A percentile compares a stretch with the other conserved stretches of the same genome.
phyloP scores from a whole-genome alignment of 2,329 filamentous ascomycete genomes.

The Aspergillus fumigatiaffinis region DNA sequence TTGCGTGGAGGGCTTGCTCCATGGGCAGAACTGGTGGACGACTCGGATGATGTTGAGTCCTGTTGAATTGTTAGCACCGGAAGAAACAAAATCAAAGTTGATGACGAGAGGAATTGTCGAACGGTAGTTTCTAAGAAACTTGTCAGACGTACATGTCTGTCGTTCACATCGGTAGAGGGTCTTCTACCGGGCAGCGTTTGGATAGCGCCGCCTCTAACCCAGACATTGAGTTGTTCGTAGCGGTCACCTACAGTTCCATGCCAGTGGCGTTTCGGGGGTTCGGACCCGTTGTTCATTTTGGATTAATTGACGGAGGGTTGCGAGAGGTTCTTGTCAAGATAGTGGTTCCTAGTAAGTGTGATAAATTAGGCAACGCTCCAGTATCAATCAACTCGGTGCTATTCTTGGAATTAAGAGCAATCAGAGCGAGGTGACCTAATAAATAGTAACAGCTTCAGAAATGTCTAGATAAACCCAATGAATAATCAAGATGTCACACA shows the following conservation, averaged over 20 bases:
- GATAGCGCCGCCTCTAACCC: constrained; percentile 29
- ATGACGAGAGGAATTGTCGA: not conserved
- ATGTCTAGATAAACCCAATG: too few relatives aligned
- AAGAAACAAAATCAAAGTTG: not conserved
- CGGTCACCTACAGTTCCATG: constrained; percentile 31
- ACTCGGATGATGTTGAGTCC: constrained; percentile 26
- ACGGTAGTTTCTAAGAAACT: not conserved
- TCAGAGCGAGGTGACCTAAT: not conserved
- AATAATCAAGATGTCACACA: not conserved
- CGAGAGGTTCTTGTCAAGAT: not conserved
- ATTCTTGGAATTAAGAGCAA: not conserved
- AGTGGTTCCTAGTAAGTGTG: not conserved
- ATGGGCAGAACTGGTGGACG: constrained; percentile 21
- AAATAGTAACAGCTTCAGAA: not conserved
- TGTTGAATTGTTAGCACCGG: constrained; percentile 8
- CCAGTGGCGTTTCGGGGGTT: constrained; percentile 29
- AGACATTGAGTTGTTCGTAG: constrained; percentile 35
- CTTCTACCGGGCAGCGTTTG: constrained; percentile 15
- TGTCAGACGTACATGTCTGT: constrained; percentile 25
- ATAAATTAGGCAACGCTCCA: not conserved
- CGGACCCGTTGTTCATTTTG: constrained; percentile 20
- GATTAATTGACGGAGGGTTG: not conserved
- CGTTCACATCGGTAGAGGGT: constrained; percentile 21
- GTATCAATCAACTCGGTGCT: not conserved
- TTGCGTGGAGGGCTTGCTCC: constrained; percentile 12